Base-by-base conservation (phyloP, 352 stramenopile genomes). In the Phytophthora sp. region DNA sequence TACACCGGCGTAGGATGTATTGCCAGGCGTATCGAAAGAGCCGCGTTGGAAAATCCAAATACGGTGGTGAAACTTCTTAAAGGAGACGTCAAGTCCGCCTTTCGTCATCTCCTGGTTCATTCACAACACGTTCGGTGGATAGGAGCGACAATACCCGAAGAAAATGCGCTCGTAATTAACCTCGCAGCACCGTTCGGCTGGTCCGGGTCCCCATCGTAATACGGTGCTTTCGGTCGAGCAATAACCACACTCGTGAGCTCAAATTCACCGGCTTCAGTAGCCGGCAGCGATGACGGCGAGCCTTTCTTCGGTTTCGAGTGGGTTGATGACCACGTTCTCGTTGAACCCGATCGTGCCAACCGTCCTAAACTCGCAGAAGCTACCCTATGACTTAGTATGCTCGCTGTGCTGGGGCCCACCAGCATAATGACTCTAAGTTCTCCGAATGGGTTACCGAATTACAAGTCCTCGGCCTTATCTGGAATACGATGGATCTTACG, bases 381-480 rank as follows among this genome's bases (percentile, higher is more conserved):
- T 7, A 55, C 61, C 0, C 35, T 69, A 3, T 55, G 63, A 1
- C 31, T 54, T 0, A 54, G 51, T 1, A 72, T 78, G 53, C 42
- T 75, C 34, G 65, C 54, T 0, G 41, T 69, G 1, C 53, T 72
- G 1, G 57, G 57, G 0, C 50, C 57, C 3, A 21, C 53, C 5
- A 59, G 53, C 3, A 58, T 79, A 79, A 79, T 26, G 66, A 75
- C 20, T n/a, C 53, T 3, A 79, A 69, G 12, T 69, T 75, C 39
- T 62, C 70, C 0, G 2, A 3, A 0, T 79, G 65, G 70, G 17
- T 13, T 0, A 65, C 30, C 0, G 11, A 54, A 11, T 28, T 66
- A 0, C n/a, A 49, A 20, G 62, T 50, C 0, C 49, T 79, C 0
- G 56, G 53, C 1, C 41, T 72, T 0, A 21, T 55, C 2, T 69